Evolutionary conservation across 169 alveolate genomes (phyloP).

Genomic region (Theileria equi): DNA sequence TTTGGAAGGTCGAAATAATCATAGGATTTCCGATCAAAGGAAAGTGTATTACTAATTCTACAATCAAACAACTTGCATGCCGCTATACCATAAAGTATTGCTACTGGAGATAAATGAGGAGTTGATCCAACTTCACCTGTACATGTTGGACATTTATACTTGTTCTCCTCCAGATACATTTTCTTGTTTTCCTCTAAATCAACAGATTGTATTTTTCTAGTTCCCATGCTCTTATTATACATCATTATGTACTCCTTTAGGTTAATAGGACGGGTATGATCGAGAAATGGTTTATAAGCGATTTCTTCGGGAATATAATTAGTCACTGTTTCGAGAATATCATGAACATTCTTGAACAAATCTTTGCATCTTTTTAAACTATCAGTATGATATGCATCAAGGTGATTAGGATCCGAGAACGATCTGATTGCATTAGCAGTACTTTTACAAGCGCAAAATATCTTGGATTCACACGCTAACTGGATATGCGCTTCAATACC

Average conservation of each 20-base stretch:
- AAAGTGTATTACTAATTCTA: constrained; percentile 20
- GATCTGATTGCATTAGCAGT: constrained; percentile 21
- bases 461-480: constrained; percentile 65
- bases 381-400: background rate
- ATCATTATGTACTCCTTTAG: constrained; percentile 3
- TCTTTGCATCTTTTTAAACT: constrained; percentile 3
- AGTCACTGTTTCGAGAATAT: background rate
- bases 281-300: constrained; percentile 2
- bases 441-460: constrained; percentile 66
- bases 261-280: background rate
- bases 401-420: background rate
- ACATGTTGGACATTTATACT: constrained; percentile 68
- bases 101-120: constrained; percentile 58
- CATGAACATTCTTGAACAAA: constrained; percentile 15
- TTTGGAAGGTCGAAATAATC: constrained; percentile 76
- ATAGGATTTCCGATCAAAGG: constrained; percentile 72
- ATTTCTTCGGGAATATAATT: background rate
- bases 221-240: background rate
- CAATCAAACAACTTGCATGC: constrained; percentile 64
- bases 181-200: background rate
- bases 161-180: constrained; percentile 25
- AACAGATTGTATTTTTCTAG: background rate
- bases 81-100: constrained; percentile 61
- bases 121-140: constrained; percentile 74
- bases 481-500: constrained; percentile 76